Base-by-base conservation (phyloP, 176 grass and related monocot species). In the Triticum turgidum region DNA sequence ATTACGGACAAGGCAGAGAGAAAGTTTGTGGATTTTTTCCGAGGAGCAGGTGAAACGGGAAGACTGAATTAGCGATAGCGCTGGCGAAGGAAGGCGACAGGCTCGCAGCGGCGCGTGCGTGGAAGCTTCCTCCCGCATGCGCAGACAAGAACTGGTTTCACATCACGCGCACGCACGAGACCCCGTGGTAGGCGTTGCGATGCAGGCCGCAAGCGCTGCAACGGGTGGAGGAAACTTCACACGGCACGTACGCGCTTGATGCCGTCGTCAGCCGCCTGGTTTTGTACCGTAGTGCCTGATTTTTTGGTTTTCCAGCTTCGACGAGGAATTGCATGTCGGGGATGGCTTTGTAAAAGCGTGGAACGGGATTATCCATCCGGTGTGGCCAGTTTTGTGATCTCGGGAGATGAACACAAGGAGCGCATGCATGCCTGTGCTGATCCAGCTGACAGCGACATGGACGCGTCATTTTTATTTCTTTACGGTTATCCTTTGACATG, bases 21-120 rank as follows among this genome's bases (percentile, higher is more conserved):
- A 69, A 56, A 69, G 20, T 3, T 5, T 9, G 27, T 35, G 29
- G 63, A 35, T 32, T 3, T 21, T 69, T 82, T 13, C 5, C 1
- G 45, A 38, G 65, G 80, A 82, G 79, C 79, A 82, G 80, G 80
- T 70, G 80, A 51, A 68, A 56, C 13, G 30, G 49, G 27, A 51
- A 9, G 79, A 13, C 30, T 3, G 9, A 32, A 56, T 25, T 4
- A 15, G 45, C 37, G 9, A 30, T 21, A 8, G 54, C 54, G 54
- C 54, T 59, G 18, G 54, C 54, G 18, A 59, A 21, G 18, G 54
- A 59, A 59, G 54, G 76, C 20, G 64, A 69, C 30, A 70, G 45
- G 44, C 25, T 45, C 7, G 13, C 56, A 21, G 74, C 21, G 73
- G 76, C 12, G 64, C 87, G 7, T 73, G 81, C 82, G 42, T 44